Base-by-base conservation (phyloP, 2,329 filamentous ascomycete genomes). In the Helminthosporium solani region DNA sequence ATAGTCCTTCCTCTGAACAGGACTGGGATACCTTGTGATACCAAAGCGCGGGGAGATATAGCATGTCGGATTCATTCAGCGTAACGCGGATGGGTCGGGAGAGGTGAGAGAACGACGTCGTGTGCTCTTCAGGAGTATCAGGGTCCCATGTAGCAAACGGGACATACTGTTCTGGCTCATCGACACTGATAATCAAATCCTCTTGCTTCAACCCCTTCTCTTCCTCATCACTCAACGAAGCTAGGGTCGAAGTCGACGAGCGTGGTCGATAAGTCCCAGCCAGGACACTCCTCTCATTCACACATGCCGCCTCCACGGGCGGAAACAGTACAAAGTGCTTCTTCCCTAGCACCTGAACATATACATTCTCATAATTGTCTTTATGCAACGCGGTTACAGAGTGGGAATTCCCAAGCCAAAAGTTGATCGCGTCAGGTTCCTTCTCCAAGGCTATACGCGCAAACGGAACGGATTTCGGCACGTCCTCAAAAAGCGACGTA, bases 301-400 rank as follows among this genome's bases (percentile, higher is more conserved):
- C 82, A 50, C 84, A 87, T 0, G 85, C 76, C 54, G 84, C 80
- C 51, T 83, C 87, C 1, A 86, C 67, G 0, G 88, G 84, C n/a
- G 88, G 85, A 1, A 94, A 70, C 1, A 94, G 74, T 0, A 84
- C 78, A 56, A 94, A 94, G 56, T 87, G 82, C 65, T 94, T 94
- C 45, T 73, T 72, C 0, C 88, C 89, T 1, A 83, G 67, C 12
- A 92, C 69, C 60, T 92, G 88, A 1, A 89, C 85, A 66, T 91
- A 94, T 0, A 94, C 78, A 64, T 94, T 94, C 67, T 94, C 88
- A 67, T 91, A 92, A 59, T 87, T 87, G 70, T 94, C 89, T 60
- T 86, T 87, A 71, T 94, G 89, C 43, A 91, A 68, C 0, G 86
- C 84, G 0, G 88, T 91, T 1, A 80, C 76, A 20, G 84, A 87